phyloP scores from a whole-genome alignment of 2,329 filamentous ascomycete species.

The Diaporthe vaccinii region DNA sequence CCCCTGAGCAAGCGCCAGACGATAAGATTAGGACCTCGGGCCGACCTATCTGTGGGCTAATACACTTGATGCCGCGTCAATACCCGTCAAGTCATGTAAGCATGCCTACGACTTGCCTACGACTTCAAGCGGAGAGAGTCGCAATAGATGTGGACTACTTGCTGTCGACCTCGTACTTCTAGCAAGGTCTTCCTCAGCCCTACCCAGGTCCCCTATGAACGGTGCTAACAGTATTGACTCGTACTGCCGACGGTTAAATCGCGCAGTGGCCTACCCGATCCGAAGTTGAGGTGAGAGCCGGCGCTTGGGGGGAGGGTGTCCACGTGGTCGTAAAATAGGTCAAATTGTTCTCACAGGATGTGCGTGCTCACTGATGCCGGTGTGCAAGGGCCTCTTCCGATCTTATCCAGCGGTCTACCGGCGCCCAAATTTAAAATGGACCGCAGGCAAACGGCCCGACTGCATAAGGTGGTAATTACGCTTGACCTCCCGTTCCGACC shows the following conservation, averaged over 20 bases:
- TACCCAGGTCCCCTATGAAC: background rate
- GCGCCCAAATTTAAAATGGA: constrained; percentile 1
- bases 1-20: background rate
- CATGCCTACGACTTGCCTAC: background rate
- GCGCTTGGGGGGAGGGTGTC: background rate
- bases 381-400: background rate
- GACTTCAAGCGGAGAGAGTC: background rate
- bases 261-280: background rate
- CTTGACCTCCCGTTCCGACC: background rate
- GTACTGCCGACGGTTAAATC: background rate
- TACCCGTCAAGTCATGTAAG: too few species aligned
- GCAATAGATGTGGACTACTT: background rate
- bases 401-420: background rate
- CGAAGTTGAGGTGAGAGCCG: background rate
- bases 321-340: background rate
- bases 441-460: constrained; percentile 2
- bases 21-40: background rate
- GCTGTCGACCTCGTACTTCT: background rate
- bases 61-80: background rate
- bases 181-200: background rate
- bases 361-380: too few species aligned
- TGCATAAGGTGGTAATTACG: background rate
- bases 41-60: background rate
- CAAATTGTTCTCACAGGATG: too few species aligned
- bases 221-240: background rate